phyloP scores from a whole-genome alignment of 306 rosid species.

The Mimosa bimucronata region DNA sequence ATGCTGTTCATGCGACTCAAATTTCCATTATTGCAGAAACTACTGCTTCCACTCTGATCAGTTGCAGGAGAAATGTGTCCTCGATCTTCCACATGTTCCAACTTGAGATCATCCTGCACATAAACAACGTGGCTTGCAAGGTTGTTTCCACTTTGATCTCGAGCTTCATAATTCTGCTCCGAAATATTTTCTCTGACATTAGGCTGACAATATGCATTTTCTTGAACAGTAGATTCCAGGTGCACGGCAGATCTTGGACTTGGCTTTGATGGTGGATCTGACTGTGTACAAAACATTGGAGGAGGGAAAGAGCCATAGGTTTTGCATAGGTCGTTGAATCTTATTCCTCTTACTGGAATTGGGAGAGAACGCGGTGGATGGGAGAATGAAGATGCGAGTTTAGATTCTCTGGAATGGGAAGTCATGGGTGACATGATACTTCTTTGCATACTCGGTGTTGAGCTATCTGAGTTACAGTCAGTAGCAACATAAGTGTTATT shows the following conservation, averaged over 20 bases:
- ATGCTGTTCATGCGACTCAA: conserved; percentile 56
- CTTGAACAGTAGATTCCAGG: conserved; percentile 57
- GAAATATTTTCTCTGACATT: conserved; percentile 49
- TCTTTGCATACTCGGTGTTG: conserved; percentile 56
- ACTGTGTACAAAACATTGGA: conserved; percentile 57
- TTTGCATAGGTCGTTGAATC: conserved; percentile 52
- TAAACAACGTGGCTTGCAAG: conserved; percentile 43
- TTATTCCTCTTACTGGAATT: conserved; percentile 65
- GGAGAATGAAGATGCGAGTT: conserved; percentile 53
- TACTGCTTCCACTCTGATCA: conserved; percentile 76
- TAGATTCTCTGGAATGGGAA: conserved; percentile 68
- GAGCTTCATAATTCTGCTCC: conserved; percentile 50
- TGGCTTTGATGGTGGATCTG: conserved; percentile 60
- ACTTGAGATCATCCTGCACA: conserved; percentile 55
- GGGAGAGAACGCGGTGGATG: conserved; percentile 62
- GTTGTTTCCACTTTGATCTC: conserved; percentile 44
- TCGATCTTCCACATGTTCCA: conserved; percentile 60
- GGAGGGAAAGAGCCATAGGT: conserved; percentile 62
- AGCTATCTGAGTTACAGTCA: conserved; percentile 53
- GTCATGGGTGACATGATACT: conserved; percentile 52
- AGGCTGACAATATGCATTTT: conserved; percentile 57
- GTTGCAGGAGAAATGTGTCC: conserved; percentile 64
- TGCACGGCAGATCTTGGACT: conserved; percentile 51
- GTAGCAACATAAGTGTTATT: conserved; percentile 37
- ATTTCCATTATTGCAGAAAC: conserved; percentile 74